Conservation (phyloP, 2,329 filamentous ascomycete species). For the Alternaria sp. region DNA sequence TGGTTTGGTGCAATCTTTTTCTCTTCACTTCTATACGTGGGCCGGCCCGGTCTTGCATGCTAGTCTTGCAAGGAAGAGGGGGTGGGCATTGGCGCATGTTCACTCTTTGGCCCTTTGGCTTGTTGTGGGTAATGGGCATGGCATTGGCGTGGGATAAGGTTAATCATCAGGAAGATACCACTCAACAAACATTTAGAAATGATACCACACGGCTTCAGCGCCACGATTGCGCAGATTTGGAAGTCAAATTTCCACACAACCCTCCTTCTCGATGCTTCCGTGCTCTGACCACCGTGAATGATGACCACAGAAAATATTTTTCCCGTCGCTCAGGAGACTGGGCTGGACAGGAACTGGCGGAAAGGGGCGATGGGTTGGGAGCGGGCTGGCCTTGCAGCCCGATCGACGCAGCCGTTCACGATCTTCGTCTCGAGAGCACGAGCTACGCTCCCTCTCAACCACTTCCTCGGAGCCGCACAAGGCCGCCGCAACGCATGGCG, state of each 20-base stretch:
- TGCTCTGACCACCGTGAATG: neutral
- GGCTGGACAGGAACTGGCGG: neutral
- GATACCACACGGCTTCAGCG: constrained; percentile 25
- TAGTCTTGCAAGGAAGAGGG: constrained; percentile 5
- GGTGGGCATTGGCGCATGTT: constrained; percentile 16
- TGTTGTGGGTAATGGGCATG: constrained; percentile 1
- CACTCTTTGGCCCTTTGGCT: constrained; percentile 2
- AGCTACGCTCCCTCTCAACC: neutral
- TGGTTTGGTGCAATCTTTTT: constrained; percentile 13
- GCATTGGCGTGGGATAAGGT: neutral
- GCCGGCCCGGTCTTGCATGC: constrained; percentile 9
- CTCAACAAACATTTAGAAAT: constrained; percentile 24
- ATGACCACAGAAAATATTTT: neutral
- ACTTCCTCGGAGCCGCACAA: neutral
- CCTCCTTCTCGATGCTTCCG: neutral
- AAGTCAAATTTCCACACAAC: neutral
- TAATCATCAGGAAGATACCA: constrained; percentile 10
- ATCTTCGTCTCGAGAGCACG: constrained; percentile 1
- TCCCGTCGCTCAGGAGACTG: neutral
- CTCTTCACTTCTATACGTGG: constrained; percentile 13
- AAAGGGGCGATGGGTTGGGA: neutral
- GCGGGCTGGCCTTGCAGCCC: constrained; percentile 1
- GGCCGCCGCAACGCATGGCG: neutral
- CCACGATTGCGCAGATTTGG: constrained; percentile 7
- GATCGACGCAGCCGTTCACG: constrained; percentile 5